phyloP scores from a whole-genome alignment of 2,329 filamentous ascomycete species.

The Talaromyces pinophilus region DNA sequence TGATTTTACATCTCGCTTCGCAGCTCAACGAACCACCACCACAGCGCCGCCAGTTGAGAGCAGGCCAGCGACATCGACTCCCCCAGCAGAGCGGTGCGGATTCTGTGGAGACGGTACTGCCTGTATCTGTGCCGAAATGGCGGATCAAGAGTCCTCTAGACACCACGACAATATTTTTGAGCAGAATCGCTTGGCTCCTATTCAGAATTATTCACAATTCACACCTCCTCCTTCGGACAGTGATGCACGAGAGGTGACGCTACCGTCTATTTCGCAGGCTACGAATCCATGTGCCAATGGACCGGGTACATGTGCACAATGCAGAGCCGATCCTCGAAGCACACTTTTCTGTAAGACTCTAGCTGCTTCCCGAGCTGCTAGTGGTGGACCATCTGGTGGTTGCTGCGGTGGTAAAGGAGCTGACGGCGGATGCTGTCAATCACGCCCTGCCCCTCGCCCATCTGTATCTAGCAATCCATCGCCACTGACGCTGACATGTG shows the following conservation, averaged over 20 bases:
- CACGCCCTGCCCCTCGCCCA: constrained; percentile 33
- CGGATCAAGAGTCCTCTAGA: constrained; percentile 45
- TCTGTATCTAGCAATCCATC: constrained; percentile 35
- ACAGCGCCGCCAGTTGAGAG: background rate
- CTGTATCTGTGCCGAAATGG: constrained; percentile 75
- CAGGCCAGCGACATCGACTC: constrained; percentile 28
- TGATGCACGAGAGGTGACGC: constrained; percentile 59
- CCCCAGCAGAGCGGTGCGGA: constrained; percentile 66
- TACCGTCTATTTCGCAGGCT: constrained; percentile 40
- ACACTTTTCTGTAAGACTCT: constrained; percentile 81
- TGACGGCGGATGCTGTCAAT: constrained; percentile 65
- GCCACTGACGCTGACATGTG: constrained; percentile 66
- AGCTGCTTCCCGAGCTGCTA: constrained; percentile 59
- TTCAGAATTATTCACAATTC: constrained; percentile 51
- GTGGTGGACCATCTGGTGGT: constrained; percentile 47
- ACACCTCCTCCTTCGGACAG: constrained; percentile 57
- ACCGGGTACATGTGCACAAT: constrained; percentile 78
- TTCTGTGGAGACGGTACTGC: constrained; percentile 82
- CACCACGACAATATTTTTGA: constrained; percentile 50
- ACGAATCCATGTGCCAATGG: constrained; percentile 61
- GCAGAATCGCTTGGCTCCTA: constrained; percentile 46
- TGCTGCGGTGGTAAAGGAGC: constrained; percentile 64
- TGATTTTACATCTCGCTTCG: constrained; percentile 72
- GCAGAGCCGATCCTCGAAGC: constrained; percentile 73
- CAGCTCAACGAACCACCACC: constrained; percentile 29